Percentiles rank a stretch among this genome's conserved stretches.
Conservation (phyloP, 164 flowering plant genomes). For the Litsea cubeba region DNA sequence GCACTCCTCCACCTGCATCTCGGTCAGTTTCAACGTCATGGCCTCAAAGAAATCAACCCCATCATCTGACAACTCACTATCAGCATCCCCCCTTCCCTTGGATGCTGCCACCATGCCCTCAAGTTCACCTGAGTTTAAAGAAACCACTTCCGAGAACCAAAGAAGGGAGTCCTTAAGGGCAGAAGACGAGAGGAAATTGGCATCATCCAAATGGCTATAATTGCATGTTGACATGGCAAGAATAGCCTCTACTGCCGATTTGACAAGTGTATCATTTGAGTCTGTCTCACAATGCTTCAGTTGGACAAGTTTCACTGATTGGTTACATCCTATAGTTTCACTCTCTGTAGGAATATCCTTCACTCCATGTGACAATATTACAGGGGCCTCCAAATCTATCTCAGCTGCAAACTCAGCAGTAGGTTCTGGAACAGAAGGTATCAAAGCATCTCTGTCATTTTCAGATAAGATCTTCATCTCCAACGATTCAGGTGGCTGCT, state of each 20-base stretch:
- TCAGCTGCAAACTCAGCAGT: constrained; percentile 23
- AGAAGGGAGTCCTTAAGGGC: constrained; percentile 28
- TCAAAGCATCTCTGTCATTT: constrained; percentile 46
- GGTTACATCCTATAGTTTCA: constrained; percentile 11
- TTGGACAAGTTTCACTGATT: constrained; percentile 6
- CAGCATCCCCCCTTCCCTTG: constrained; percentile 5
- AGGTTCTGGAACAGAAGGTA: constrained; percentile 18
- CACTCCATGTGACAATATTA: constrained; percentile 21
- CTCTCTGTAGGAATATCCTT: constrained; percentile 16
- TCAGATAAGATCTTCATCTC: neutral
- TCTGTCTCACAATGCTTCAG: constrained; percentile 7
- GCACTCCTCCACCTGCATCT: constrained; percentile 62
- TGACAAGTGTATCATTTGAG: constrained; percentile 17
- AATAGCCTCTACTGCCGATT: constrained; percentile 56
- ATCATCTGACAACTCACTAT: constrained; percentile 16
- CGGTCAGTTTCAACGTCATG: constrained; percentile 66
- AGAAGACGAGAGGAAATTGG: constrained; percentile 12
- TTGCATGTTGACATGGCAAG: constrained; percentile 36
- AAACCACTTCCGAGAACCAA: constrained; percentile 61
- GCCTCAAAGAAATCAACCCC: constrained; percentile 69
- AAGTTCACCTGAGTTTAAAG: constrained; percentile 21
- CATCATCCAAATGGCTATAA: constrained; percentile 7
- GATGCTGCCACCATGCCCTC: constrained; percentile 7
- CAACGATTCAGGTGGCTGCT: neutral
- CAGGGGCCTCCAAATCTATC: constrained; percentile 66